These are phyloP conservation scores for Cladosporium velox DNA, from an alignment of 2,329 filamentous ascomycete genomes.

Conservation along the genomic window DNA sequence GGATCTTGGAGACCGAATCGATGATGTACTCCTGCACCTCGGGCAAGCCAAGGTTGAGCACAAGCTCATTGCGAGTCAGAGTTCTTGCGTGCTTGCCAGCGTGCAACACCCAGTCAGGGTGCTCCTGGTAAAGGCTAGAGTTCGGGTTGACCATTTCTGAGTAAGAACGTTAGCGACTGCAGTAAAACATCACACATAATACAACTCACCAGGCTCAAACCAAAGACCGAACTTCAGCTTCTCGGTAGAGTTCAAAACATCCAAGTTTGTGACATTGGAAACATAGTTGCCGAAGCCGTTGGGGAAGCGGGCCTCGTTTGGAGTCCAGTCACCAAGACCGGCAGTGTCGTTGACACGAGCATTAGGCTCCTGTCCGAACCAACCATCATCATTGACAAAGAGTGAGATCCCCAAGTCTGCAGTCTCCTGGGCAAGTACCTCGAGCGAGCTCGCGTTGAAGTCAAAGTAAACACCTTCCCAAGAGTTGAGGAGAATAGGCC, in stretches of 20 bases:
- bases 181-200: background rate
- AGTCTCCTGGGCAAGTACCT: constrained; percentile 57
- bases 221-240: constrained; percentile 64
- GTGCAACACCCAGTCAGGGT: constrained; percentile 66
- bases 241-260: constrained; percentile 49
- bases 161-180: background rate
- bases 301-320: constrained; percentile 61
- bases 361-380: constrained; percentile 63
- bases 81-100: constrained; percentile 59
- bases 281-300: constrained; percentile 57
- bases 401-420: constrained; percentile 62
- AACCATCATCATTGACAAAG: constrained; percentile 67
- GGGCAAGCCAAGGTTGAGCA: constrained; percentile 61
- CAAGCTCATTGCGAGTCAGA: constrained; percentile 59
- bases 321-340: constrained; percentile 65
- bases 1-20: constrained; percentile 54
- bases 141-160: constrained; percentile 65
- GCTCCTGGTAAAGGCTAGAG: constrained; percentile 60
- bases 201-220: constrained; percentile 55
- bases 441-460: constrained; percentile 59
- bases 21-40: constrained; percentile 67
- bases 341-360: constrained; percentile 59
- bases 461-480: constrained; percentile 66
- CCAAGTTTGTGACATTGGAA: constrained; percentile 49
- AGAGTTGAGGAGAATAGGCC: constrained; percentile 63